Conservation (phyloP, 2,329 filamentous ascomycete species). For the Venturia effusa region DNA sequence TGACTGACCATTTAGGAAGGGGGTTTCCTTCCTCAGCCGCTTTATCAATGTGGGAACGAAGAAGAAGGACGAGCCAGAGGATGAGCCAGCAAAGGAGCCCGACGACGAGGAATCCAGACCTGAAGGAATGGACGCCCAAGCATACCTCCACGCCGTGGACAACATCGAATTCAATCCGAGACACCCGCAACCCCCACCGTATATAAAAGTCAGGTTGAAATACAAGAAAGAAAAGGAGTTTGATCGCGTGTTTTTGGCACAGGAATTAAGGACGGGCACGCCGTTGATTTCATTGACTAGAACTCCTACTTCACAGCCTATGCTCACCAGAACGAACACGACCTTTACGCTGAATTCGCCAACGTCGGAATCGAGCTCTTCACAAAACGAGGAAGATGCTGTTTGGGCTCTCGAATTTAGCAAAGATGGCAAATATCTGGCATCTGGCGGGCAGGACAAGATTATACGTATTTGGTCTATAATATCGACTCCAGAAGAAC, state of each 20-base stretch:
- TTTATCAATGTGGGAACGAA: conserved; percentile 58
- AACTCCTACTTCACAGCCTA: not conserved
- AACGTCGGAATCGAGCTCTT: conserved; percentile 15
- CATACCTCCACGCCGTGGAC: conserved; percentile 67
- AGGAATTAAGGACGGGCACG: conserved; percentile 50
- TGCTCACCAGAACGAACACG: not conserved
- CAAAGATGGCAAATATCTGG: conserved; percentile 79
- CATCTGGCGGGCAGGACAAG: conserved; percentile 82
- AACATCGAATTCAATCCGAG: conserved; percentile 68
- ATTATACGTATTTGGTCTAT: conserved; percentile 84
- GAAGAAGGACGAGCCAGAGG: conserved; percentile 36
- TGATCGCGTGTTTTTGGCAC: conserved; percentile 78
- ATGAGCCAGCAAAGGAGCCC: conserved; percentile 48
- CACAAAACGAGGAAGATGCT: conserved; percentile 45
- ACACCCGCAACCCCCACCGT: conserved; percentile 79
- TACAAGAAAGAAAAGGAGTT: conserved; percentile 77
- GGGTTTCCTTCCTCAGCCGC: conserved; percentile 80
- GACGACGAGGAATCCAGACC: conserved; percentile 56
- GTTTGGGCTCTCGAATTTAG: conserved; percentile 93
- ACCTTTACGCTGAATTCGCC: not conserved
- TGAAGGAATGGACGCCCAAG: conserved; percentile 72
- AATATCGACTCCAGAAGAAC: conserved; percentile 70
- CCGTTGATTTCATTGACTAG: conserved; percentile 12
- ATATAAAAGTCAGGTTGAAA: conserved; percentile 74
- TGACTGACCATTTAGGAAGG: conserved; percentile 50